Percentiles rank a stretch among this genome's conserved stretches.
Conservation (phyloP, 768 basidiomycete genomes). For the Russula foetens region DNA sequence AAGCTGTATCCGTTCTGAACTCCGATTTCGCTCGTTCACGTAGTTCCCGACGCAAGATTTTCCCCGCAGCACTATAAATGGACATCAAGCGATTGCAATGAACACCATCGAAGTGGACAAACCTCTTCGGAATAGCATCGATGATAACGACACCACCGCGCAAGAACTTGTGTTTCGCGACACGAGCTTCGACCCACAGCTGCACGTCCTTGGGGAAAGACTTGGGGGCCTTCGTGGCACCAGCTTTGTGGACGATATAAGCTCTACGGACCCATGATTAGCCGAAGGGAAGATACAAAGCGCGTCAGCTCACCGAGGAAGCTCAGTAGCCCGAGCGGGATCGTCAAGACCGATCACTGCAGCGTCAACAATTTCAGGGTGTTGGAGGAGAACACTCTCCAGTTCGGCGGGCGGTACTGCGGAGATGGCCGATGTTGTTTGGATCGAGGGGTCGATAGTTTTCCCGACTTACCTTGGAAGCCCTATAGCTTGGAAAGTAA, state of each 20-base stretch:
- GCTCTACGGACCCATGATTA: slow-evolving; percentile 34
- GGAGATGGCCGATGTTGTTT: background rate
- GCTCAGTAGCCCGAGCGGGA: slow-evolving; percentile 65
- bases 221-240: slow-evolving; percentile 29
- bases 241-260: slow-evolving; percentile 47
- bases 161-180: slow-evolving; percentile 70
- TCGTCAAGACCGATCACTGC: slow-evolving; percentile 74
- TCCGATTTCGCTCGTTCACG: slow-evolving; percentile 60
- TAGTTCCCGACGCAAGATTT: slow-evolving; percentile 76
- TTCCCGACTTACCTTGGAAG: slow-evolving; percentile 51
- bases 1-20: background rate
- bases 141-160: slow-evolving; percentile 64
- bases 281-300: no score
- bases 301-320: slow-evolving; percentile 48
- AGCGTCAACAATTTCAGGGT: slow-evolving; percentile 68
- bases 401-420: slow-evolving; percentile 82
- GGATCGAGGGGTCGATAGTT: background rate
- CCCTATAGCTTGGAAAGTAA: slow-evolving; percentile 35
- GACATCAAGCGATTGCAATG: background rate
- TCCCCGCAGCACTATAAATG: slow-evolving; percentile 63
- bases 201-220: slow-evolving; percentile 46
- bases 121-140: slow-evolving; percentile 65
- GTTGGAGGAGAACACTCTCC: slow-evolving; percentile 64
- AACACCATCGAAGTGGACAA: slow-evolving; percentile 4
- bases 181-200: slow-evolving; percentile 59